A percentile compares a stretch with the other conserved stretches of the same genome.
These are phyloP conservation scores for Diplodia corticola DNA, from an alignment of 2,329 filamentous ascomycete species.

Conservation along the genomic window DNA sequence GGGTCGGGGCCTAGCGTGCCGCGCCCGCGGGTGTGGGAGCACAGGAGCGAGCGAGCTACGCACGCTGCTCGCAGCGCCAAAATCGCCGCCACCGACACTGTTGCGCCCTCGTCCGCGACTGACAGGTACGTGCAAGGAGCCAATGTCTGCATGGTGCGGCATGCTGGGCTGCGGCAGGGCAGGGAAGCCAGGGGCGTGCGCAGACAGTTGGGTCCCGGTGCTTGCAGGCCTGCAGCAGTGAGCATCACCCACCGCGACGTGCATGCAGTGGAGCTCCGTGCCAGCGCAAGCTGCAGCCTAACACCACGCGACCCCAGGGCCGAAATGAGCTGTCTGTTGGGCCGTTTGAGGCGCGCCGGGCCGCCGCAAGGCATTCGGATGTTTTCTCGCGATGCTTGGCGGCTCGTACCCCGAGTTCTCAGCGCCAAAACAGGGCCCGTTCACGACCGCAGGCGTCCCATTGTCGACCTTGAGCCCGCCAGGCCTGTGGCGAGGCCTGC, in stretches of 20 bases:
- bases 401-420: not conserved
- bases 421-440: not conserved
- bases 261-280: constrained; percentile 10
- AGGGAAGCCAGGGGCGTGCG: constrained; percentile 15
- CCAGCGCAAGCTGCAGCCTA: not conserved
- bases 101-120: not conserved
- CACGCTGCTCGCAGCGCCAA: constrained; percentile 7
- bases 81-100: constrained; percentile 8
- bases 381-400: constrained; percentile 13
- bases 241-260: constrained; percentile 12
- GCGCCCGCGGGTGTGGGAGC: constrained; percentile 27
- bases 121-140: not conserved
- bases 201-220: constrained; percentile 3
- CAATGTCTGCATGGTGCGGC: constrained; percentile 1
- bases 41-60: constrained; percentile 19
- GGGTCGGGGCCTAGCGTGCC: constrained; percentile 29
- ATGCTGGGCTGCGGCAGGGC: constrained; percentile 4
- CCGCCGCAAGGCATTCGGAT: not conserved
- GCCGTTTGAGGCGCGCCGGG: constrained; percentile 12
- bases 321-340: constrained; percentile 11
- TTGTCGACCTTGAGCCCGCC: not conserved
- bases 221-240: constrained; percentile 13
- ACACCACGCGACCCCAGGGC: not conserved
- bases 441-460: not conserved
- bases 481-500: not conserved